Percentiles rank a stretch among this genome's conserved stretches.
phyloP scores from a whole-genome alignment of 129 eudicot species.

The Saposhnikovia divaricata region DNA sequence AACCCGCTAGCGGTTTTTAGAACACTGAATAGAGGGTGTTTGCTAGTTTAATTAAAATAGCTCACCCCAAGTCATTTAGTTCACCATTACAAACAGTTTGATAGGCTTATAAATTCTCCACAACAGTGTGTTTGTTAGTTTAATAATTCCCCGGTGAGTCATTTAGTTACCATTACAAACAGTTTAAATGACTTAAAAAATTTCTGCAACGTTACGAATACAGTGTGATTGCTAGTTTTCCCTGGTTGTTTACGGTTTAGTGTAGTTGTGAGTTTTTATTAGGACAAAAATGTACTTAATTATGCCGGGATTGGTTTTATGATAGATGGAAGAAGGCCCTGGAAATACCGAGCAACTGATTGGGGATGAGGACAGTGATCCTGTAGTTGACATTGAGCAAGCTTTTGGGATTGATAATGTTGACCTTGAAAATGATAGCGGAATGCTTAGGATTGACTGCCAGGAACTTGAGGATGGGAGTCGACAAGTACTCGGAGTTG shows the following conservation, averaged over 20 bases:
- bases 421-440: slow-evolving; percentile 32
- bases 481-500: slow-evolving; percentile 41
- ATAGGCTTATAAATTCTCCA: no score
- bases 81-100: no score
- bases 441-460: slow-evolving; percentile 36
- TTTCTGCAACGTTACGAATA: not conserved
- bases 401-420: slow-evolving; percentile 41
- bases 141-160: not conserved
- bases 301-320: not conserved
- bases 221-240: not conserved
- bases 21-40: no score
- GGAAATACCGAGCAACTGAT: slow-evolving; percentile 46
- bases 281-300: not conserved
- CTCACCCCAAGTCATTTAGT: no score
- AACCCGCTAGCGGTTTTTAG: not conserved
- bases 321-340: slow-evolving; percentile 44
- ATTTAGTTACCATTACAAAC: no score
- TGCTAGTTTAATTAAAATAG: no score
- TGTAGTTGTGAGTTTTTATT: not conserved
- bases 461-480: slow-evolving; percentile 34
- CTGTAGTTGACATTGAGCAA: slow-evolving; percentile 33
- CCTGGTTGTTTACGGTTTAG: not conserved
- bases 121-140: no score
- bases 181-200: not conserved
- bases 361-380: slow-evolving; percentile 40